These are phyloP conservation scores for Ligustrum vulgare DNA, from an alignment of 257 asterid species.

Conservation along the genomic window DNA sequence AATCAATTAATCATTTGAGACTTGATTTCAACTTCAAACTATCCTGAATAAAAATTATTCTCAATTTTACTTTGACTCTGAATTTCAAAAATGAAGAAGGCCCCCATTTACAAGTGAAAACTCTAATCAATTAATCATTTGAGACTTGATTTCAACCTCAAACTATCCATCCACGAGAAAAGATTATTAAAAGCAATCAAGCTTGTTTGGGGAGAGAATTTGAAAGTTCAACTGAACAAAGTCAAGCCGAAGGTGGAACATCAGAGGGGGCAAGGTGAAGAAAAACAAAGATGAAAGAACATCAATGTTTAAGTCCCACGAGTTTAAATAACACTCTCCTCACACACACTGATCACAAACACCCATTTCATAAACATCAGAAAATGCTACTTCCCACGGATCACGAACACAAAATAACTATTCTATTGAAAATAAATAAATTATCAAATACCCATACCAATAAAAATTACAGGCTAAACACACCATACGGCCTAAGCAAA, in stretches of 20 bases:
- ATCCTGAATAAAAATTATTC: background rate
- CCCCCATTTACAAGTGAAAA: background rate
- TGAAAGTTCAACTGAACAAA: background rate
- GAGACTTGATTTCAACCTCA: background rate
- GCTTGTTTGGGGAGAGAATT: conserved; percentile 5
- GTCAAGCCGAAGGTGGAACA: background rate
- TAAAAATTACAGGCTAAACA: conserved; percentile 1
- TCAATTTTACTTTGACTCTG: background rate
- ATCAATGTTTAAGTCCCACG: background rate
- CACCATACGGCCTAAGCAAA: background rate
- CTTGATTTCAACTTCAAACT: no score
- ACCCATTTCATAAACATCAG: conserved; percentile 7
- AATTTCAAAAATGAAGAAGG: conserved; percentile 6
- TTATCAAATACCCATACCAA: background rate
- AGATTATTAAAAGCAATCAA: conserved; percentile 15
- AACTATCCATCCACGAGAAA: conserved; percentile 18
- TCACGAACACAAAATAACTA: background rate
- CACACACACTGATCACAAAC: background rate
- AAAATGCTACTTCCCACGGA: background rate
- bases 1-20: no score
- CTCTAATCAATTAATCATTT: background rate
- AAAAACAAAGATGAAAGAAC: background rate
- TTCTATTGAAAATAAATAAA: background rate
- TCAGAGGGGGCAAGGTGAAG: background rate
- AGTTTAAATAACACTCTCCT: conserved; percentile 1